Evolutionary conservation across 176 grass and related monocot genomes (phyloP).

Genomic region (Oryza punctata): DNA sequence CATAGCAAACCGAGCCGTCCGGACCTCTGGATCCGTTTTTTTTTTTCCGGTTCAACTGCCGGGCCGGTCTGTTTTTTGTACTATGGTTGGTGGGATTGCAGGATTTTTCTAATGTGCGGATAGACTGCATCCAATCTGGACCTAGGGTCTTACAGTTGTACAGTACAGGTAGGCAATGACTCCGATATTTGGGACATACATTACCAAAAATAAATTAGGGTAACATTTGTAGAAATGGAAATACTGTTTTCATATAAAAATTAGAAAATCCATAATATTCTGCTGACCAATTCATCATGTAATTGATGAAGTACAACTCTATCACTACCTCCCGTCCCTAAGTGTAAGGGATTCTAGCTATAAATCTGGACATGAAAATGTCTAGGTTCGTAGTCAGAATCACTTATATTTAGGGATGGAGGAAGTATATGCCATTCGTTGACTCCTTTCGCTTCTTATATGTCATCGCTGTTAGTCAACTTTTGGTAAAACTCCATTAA

Average conservation of each 20-base stretch:
- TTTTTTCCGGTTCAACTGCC: too few relatives aligned
- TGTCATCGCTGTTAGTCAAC: neutral
- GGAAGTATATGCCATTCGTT: neutral
- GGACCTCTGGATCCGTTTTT: too few relatives aligned
- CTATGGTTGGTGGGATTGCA: neutral
- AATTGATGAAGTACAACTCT: neutral
- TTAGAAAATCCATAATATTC: neutral
- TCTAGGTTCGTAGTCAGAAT: too few relatives aligned
- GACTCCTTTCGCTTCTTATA: neutral
- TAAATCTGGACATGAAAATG: too few relatives aligned
- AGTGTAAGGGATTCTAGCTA: too few relatives aligned
- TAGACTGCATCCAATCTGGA: neutral
- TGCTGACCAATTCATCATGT: neutral
- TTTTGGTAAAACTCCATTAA: too few relatives aligned
- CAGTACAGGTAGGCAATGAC: neutral
- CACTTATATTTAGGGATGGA: too few relatives aligned
- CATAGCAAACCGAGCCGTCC: too few relatives aligned
- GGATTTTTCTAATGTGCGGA: neutral
- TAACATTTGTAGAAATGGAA: neutral
- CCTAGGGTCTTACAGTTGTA: neutral
- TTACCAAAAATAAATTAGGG: conserved; percentile 14
- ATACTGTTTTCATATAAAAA: neutral
- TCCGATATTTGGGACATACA: neutral
- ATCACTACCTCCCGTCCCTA: neutral
- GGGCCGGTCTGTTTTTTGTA: too few relatives aligned